Percentiles rank a stretch among this genome's conserved stretches.
phyloP scores from a whole-genome alignment of 2,329 filamentous ascomycete species.

The Cryoendolithus antarcticus region DNA sequence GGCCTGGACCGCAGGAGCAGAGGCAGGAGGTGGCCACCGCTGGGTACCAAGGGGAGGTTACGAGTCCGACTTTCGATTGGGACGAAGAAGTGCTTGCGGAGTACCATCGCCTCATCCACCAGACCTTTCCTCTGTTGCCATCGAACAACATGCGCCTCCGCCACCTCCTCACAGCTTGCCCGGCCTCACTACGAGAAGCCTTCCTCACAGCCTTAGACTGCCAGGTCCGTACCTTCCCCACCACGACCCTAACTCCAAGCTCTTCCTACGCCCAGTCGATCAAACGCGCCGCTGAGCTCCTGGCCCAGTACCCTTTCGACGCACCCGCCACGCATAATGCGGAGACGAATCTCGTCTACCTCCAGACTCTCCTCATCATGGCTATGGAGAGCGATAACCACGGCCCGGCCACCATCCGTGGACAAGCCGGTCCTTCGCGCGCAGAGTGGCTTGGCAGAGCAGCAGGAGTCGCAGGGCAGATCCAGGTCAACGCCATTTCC shows the following conservation, averaged over 20 bases:
- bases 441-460: constrained; percentile 51
- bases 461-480: constrained; percentile 51
- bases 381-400: constrained; percentile 53
- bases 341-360: constrained; percentile 40
- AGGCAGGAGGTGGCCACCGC: constrained; percentile 18
- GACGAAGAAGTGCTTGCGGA: constrained; percentile 34
- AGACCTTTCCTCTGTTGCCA: constrained; percentile 54
- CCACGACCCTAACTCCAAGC: constrained; percentile 24
- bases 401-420: constrained; percentile 34
- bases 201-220: constrained; percentile 52
- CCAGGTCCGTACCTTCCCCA: constrained; percentile 44
- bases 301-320: constrained; percentile 34
- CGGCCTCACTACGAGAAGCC: constrained; percentile 46
- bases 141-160: constrained; percentile 44
- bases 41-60: constrained; percentile 15
- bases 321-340: constrained; percentile 28
- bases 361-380: constrained; percentile 56
- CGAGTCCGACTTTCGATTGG: constrained; percentile 28
- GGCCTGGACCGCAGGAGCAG: constrained; percentile 14
- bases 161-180: constrained; percentile 44
- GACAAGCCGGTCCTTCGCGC: constrained; percentile 36
- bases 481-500: constrained; percentile 46
- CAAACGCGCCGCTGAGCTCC: constrained; percentile 31
- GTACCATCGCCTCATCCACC: constrained; percentile 54
- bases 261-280: constrained; percentile 24